Percentiles rank a stretch among this genome's conserved stretches.
Evolutionary conservation across 805 yeast genomes (phyloP).

Genomic region (Myxozyma melibiosi): DNA sequence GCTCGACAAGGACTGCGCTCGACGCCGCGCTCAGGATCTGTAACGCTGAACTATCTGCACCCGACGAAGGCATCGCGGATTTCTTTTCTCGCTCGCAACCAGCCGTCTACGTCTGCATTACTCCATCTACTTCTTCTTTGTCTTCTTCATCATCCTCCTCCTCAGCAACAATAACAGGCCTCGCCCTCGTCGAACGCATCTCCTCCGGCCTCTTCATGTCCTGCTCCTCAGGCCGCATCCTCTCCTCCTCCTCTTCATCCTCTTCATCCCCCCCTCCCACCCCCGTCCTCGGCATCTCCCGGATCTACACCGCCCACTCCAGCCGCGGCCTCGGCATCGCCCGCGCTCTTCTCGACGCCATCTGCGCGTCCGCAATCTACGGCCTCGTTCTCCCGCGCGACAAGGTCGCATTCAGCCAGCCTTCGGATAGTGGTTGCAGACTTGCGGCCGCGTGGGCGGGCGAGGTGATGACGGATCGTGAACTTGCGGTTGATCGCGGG

Average conservation of each 20-base stretch:
- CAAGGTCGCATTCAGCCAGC: slow-evolving; percentile 62
- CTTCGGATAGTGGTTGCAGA: slow-evolving; percentile 56
- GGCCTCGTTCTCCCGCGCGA: slow-evolving; percentile 47
- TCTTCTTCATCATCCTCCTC: background rate
- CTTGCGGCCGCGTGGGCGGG: slow-evolving; percentile 45
- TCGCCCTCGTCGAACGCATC: slow-evolving; percentile 35
- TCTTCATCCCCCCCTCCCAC: slow-evolving; percentile 39
- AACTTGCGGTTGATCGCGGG: slow-evolving; percentile 11
- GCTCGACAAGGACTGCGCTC: slow-evolving; percentile 31
- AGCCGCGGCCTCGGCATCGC: slow-evolving; percentile 53
- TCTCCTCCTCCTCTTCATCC: slow-evolving; percentile 31
- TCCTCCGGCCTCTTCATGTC: slow-evolving; percentile 37
- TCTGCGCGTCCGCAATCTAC: slow-evolving; percentile 47
- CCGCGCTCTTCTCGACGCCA: slow-evolving; percentile 44
- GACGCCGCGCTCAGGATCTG: slow-evolving; percentile 49
- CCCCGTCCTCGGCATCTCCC: slow-evolving; percentile 47
- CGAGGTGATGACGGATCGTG: slow-evolving; percentile 14
- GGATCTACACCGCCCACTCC: slow-evolving; percentile 44
- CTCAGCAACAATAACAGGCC: slow-evolving; percentile 8
- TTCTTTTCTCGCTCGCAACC: background rate
- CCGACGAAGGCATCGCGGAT: slow-evolving; percentile 36
- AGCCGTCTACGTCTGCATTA: slow-evolving; percentile 12
- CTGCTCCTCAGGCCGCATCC: slow-evolving; percentile 45
- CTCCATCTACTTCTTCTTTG: background rate
- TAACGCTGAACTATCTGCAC: slow-evolving; percentile 57